Conservation (phyloP, 2,329 filamentous ascomycete genomes). For the Thelonectria blattea region DNA sequence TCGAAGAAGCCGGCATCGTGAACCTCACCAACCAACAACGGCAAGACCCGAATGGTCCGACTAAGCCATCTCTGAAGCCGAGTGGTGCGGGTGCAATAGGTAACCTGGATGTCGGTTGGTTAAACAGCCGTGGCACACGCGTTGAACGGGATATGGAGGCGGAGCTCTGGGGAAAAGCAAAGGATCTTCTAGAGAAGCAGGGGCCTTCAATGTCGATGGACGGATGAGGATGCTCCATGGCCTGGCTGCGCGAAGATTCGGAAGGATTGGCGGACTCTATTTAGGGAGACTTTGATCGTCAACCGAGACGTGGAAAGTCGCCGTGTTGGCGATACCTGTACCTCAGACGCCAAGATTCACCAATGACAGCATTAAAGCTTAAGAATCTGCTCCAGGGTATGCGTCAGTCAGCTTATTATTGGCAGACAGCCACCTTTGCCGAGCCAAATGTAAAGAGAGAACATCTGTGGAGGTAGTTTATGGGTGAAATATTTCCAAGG, state of each 20-base stretch:
- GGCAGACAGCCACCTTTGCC: too few species aligned
- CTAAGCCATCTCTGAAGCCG: slow-evolving; percentile 56
- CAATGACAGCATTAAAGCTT: not conserved
- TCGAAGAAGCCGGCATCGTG: slow-evolving; percentile 83
- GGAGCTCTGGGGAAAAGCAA: slow-evolving; percentile 70
- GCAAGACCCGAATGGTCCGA: slow-evolving; percentile 43
- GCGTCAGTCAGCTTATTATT: too few species aligned
- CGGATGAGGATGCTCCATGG: not conserved
- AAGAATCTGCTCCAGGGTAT: not conserved
- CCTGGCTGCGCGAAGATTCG: slow-evolving; percentile 1
- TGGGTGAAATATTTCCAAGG: too few species aligned
- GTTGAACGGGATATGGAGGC: slow-evolving; percentile 84
- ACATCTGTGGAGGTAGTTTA: not conserved
- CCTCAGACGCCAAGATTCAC: too few species aligned
- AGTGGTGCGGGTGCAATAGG: slow-evolving; percentile 62
- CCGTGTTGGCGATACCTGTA: too few species aligned
- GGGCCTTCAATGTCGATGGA: slow-evolving; percentile 27
- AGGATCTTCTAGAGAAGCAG: slow-evolving; percentile 46
- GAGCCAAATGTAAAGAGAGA: not conserved
- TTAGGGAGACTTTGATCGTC: too few species aligned
- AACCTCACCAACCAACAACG: slow-evolving; percentile 49
- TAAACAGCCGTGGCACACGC: slow-evolving; percentile 84
- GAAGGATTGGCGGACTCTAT: not conserved
- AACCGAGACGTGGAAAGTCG: too few species aligned
- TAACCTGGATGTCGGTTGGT: slow-evolving; percentile 80